Percentiles rank a stretch among this genome's conserved stretches.
phyloP scores from a whole-genome alignment of 345 rosid species.

The Salix caprea region DNA sequence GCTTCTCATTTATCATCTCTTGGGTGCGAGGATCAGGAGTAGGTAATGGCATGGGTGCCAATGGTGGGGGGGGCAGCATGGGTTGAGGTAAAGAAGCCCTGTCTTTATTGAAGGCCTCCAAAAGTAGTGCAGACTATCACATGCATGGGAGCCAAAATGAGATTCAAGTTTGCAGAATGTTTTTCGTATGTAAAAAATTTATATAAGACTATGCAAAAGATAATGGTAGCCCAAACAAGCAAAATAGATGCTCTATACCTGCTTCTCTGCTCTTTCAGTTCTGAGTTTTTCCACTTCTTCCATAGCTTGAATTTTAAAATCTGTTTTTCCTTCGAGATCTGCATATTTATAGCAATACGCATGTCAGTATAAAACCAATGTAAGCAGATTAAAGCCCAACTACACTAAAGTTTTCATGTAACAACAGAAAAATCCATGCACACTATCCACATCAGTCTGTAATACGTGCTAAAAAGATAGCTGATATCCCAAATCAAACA shows the following conservation, averaged over 20 bases:
- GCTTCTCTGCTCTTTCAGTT: constrained; percentile 87
- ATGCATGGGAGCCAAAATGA: neutral
- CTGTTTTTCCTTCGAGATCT: constrained; percentile 96
- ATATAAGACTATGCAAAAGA: neutral
- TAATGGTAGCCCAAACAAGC: neutral
- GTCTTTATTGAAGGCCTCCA: constrained; percentile 99
- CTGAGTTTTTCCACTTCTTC: constrained; percentile 93
- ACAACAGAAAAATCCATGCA: neutral
- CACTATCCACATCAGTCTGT: neutral
- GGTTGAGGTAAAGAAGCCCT: constrained; percentile 96
- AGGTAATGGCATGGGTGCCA: constrained; percentile 61
- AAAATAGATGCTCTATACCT: constrained; percentile 42
- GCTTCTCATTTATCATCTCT: constrained; percentile 96
- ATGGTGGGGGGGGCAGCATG: constrained; percentile 59
- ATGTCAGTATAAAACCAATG: constrained; percentile 3
- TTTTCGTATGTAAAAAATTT: neutral
- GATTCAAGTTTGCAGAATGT: neutral
- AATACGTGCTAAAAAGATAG: neutral
- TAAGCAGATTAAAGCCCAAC: neutral
- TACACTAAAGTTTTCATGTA: neutral
- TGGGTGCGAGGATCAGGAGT: constrained; percentile 88
- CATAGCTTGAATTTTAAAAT: constrained; percentile 78
- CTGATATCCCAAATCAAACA: neutral
- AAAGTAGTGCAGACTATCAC: constrained; percentile 76
- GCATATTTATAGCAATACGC: constrained; percentile 10